Conservation (phyloP, 306 rosid species). For the Pyrus betulifolia region DNA sequence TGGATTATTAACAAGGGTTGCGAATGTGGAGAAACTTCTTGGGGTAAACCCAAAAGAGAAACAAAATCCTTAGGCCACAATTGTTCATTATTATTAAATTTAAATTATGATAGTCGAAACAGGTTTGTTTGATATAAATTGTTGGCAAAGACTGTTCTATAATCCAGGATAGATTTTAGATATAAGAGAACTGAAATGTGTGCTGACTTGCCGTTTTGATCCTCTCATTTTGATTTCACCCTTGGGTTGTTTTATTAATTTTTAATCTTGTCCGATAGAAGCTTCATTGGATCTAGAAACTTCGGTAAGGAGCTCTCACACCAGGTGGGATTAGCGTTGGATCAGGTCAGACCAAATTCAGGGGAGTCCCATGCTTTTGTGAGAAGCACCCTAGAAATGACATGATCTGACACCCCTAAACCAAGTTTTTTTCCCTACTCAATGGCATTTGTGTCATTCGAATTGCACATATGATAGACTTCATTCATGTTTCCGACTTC, state of each 20-base stretch:
- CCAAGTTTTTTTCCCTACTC: no score
- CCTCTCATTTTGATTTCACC: background rate
- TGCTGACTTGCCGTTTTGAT: background rate
- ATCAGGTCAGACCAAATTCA: background rate
- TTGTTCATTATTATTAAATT: no score
- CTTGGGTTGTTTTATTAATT: background rate
- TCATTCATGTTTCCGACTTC: background rate
- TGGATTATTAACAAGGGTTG: slow-evolving; percentile 3
- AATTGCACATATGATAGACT: background rate
- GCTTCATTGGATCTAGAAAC: background rate
- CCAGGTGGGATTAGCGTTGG: background rate
- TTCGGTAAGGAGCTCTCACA: background rate
- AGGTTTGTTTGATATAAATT: background rate
- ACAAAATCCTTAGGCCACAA: background rate
- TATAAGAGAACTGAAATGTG: background rate
- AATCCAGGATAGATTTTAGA: background rate
- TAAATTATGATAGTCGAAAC: background rate
- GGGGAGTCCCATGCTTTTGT: no score
- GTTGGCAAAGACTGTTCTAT: background rate
- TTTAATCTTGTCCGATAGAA: background rate
- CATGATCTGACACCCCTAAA: no score
- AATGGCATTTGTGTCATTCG: background rate
- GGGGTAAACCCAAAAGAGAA: background rate
- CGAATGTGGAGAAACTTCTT: background rate
- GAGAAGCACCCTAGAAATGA: no score